Percentiles rank a stretch among this genome's conserved stretches.
These are phyloP conservation scores for Gloeopeniophorella convolvens DNA, from an alignment of 768 basidiomycete genomes.

Conservation along the genomic window DNA sequence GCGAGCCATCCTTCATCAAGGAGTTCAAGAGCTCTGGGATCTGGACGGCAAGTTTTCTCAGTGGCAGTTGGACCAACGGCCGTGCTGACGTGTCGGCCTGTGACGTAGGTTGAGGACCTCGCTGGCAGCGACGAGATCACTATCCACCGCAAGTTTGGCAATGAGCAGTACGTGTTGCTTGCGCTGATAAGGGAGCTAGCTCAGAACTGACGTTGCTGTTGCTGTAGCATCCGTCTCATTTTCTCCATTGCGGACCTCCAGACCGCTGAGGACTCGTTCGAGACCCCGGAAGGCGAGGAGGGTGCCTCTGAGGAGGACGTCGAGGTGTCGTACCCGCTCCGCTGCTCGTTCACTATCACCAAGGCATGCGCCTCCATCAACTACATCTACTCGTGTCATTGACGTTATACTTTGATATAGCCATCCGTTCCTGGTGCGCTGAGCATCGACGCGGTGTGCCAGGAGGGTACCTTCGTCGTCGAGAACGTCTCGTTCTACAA, in stretches of 20 bases:
- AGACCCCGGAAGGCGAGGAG: conserved; percentile 36
- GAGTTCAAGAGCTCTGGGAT: conserved; percentile 64
- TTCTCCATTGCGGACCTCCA: conserved; percentile 92
- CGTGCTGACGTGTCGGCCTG: not conserved
- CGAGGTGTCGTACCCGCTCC: conserved; percentile 56
- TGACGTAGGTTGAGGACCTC: conserved; percentile 56
- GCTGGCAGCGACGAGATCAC: conserved; percentile 75
- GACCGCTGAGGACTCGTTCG: conserved; percentile 33
- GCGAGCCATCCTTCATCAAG: conserved; percentile 70
- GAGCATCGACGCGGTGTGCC: conserved; percentile 69
- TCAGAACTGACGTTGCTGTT: not conserved
- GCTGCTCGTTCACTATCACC: conserved; percentile 75
- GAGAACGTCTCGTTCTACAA: conserved; percentile 87
- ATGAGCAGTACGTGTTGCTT: conserved; percentile 63
- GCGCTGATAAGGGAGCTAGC: too few relatives aligned
- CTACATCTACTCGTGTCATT: conserved; percentile 1
- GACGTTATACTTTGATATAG: conserved; percentile 29
- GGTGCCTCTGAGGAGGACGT: conserved; percentile 33
- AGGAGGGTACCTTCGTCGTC: conserved; percentile 75
- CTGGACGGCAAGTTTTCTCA: conserved; percentile 65
- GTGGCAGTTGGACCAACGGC: too few relatives aligned
- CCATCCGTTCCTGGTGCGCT: conserved; percentile 54
- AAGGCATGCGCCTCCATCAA: conserved; percentile 45
- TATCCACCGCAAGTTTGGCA: conserved; percentile 79
- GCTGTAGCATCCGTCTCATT: conserved; percentile 69